Conservation (phyloP, 768 basidiomycete species). For the Termitomyces heimii region DNA sequence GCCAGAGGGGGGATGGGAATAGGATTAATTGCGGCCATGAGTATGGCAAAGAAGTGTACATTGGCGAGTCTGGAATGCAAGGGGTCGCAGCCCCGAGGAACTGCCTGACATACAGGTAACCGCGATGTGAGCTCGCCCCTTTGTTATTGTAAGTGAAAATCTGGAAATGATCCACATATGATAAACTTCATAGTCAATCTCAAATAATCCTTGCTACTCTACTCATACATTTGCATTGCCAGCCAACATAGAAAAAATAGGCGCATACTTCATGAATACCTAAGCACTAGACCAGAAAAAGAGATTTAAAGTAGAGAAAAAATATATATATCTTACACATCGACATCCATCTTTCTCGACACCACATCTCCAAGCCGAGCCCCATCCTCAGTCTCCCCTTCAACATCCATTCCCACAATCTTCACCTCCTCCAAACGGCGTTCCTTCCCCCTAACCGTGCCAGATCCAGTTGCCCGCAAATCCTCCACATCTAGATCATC, state of each 20-base stretch:
- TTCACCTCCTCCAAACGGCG: conserved; percentile 20
- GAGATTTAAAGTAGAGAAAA: too few relatives aligned
- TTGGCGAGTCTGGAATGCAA: conserved; percentile 6
- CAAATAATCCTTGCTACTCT: neutral
- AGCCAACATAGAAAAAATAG: neutral
- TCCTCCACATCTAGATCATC: conserved; percentile 13
- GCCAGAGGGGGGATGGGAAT: neutral
- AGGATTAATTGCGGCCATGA: conserved; percentile 1
- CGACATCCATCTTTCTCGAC: conserved; percentile 23
- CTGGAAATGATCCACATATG: too few relatives aligned
- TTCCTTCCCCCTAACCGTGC: conserved; percentile 11
- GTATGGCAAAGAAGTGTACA: conserved; percentile 7
- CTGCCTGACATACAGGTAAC: too few relatives aligned
- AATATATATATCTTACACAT: conserved; percentile 15
- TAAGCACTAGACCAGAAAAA: too few relatives aligned
- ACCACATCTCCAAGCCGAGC: neutral
- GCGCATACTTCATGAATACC: neutral
- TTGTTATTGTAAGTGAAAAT: too few relatives aligned
- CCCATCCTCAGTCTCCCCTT: conserved; percentile 10
- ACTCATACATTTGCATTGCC: neutral
- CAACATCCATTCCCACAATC: conserved; percentile 19
- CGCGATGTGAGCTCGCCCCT: too few relatives aligned
- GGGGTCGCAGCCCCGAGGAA: conserved; percentile 3
- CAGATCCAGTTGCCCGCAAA: neutral
- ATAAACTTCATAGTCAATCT: too few relatives aligned